These are phyloP conservation scores for Microbotryum intermedium DNA, from an alignment of 1,284 basidiomycete species.

Conservation along the genomic window DNA sequence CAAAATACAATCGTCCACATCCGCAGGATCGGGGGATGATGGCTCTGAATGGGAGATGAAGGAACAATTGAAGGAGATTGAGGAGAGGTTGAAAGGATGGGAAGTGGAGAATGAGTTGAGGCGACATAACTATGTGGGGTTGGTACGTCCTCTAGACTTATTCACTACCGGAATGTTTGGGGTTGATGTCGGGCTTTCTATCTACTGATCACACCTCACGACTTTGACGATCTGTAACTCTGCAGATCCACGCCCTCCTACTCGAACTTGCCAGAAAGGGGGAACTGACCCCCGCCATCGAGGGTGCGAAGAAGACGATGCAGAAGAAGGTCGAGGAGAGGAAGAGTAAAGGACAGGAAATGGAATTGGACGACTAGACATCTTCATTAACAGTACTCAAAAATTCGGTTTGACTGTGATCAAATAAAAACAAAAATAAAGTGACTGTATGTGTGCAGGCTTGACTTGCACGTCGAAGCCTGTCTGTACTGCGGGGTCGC, in stretches of 20 bases:
- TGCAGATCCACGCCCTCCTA: conserved; percentile 53
- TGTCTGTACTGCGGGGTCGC: too few relatives aligned
- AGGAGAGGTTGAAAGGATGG: conserved; percentile 71
- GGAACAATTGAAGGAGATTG: conserved; percentile 44
- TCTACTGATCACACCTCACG: not conserved
- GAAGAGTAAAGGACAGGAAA: not conserved
- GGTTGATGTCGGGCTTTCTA: too few relatives aligned
- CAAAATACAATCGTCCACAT: not conserved
- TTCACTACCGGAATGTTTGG: too few relatives aligned
- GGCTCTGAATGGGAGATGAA: conserved; percentile 47
- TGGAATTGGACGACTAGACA: conserved; percentile 10
- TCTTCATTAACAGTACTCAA: too few relatives aligned
- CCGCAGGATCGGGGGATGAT: conserved; percentile 45
- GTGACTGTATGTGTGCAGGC: too few relatives aligned
- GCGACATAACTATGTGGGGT: conserved; percentile 70
- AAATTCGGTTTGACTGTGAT: too few relatives aligned
- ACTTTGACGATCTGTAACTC: not conserved
- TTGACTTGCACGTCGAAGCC: too few relatives aligned
- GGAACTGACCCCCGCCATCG: conserved; percentile 41
- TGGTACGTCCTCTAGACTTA: conserved; percentile 45
- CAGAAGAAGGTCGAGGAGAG: conserved; percentile 26
- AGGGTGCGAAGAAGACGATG: conserved; percentile 38
- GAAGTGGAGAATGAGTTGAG: conserved; percentile 73
- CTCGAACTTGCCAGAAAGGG: conserved; percentile 59
- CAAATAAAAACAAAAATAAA: too few relatives aligned